Evolutionary conservation across 805 yeast genomes (phyloP).

Genomic region (Barnettozyma populi): DNA sequence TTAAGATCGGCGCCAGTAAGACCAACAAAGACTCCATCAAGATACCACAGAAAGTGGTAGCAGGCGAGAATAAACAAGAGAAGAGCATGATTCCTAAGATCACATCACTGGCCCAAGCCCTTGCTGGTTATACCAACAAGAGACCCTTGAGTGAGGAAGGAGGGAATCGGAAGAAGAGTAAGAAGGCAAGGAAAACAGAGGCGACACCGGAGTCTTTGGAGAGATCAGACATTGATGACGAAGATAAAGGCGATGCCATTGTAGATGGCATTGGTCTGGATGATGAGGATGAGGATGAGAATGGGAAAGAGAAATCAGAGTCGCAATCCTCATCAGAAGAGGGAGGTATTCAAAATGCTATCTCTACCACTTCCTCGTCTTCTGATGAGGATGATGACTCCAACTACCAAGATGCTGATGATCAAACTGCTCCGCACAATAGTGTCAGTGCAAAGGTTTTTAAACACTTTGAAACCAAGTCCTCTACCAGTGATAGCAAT

Average conservation of each 20-base stretch:
- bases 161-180: slow-evolving; percentile 16
- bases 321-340: not conserved
- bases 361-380: slow-evolving; percentile 1
- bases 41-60: not conserved
- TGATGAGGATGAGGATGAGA: slow-evolving; percentile 20
- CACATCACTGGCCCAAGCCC: slow-evolving; percentile 22
- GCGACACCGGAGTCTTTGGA: not conserved
- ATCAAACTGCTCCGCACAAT: slow-evolving; percentile 15
- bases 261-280: slow-evolving; percentile 34
- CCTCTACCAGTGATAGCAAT: slow-evolving; percentile 18
- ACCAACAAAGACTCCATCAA: slow-evolving; percentile 2
- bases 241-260: slow-evolving; percentile 23
- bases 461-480: slow-evolving; percentile 14
- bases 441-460: slow-evolving; percentile 20
- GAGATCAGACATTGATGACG: slow-evolving; percentile 1
- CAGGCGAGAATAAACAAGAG: slow-evolving; percentile 7
- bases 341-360: not conserved
- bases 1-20: slow-evolving; percentile 22
- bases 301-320: slow-evolving; percentile 16
- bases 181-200: slow-evolving; percentile 18
- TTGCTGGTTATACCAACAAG: slow-evolving; percentile 25
- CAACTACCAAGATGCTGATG: slow-evolving; percentile 17
- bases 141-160: slow-evolving; percentile 15
- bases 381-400: slow-evolving; percentile 16
- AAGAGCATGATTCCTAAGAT: slow-evolving; percentile 8